phyloP scores from a whole-genome alignment of 768 basidiomycete species.

The Pisolithus albus region DNA sequence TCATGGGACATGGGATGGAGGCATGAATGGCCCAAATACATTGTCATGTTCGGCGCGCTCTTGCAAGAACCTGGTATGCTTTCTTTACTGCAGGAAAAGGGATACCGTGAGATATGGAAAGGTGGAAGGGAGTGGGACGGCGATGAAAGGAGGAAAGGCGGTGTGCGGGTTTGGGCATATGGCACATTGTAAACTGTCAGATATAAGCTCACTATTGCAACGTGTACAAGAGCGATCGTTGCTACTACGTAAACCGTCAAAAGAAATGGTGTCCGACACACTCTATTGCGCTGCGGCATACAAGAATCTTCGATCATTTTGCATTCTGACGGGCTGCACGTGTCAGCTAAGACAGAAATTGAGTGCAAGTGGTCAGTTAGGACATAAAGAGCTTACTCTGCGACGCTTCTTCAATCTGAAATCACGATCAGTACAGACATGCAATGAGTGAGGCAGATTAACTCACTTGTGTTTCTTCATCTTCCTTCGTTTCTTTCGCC shows the following conservation, averaged over 20 bases:
- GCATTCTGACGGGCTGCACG: constrained; percentile 29
- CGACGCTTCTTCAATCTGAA: constrained; percentile 82
- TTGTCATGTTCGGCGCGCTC: constrained; percentile 81
- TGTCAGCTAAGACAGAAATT: constrained; percentile 35
- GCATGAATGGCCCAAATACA: constrained; percentile 76
- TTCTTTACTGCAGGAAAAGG: constrained; percentile 40
- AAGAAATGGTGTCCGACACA: not conserved
- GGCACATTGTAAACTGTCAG: not conserved
- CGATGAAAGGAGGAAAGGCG: constrained; percentile 52
- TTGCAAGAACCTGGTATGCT: constrained; percentile 47
- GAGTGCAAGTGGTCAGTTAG: constrained; percentile 7
- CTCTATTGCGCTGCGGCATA: constrained; percentile 5
- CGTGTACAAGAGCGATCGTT: not conserved
- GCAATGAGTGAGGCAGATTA: constrained; percentile 1
- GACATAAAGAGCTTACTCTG: constrained; percentile 48
- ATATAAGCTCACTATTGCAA: not conserved
- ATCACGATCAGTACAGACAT: constrained; percentile 5
- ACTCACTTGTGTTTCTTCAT: constrained; percentile 96
- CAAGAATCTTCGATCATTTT: constrained; percentile 15
- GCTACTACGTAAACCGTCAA: not conserved
- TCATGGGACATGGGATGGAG: constrained; percentile 38
- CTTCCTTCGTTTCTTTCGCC: constrained; percentile 85
- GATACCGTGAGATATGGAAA: constrained; percentile 61
- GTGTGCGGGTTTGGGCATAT: constrained; percentile 60
- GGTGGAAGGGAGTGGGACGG: constrained; percentile 74